Evolutionary conservation across 441 rosid genomes (phyloP), one percentile per base, ranked within the genome.

Genomic region (Pelargonium fulgidum): DNA sequence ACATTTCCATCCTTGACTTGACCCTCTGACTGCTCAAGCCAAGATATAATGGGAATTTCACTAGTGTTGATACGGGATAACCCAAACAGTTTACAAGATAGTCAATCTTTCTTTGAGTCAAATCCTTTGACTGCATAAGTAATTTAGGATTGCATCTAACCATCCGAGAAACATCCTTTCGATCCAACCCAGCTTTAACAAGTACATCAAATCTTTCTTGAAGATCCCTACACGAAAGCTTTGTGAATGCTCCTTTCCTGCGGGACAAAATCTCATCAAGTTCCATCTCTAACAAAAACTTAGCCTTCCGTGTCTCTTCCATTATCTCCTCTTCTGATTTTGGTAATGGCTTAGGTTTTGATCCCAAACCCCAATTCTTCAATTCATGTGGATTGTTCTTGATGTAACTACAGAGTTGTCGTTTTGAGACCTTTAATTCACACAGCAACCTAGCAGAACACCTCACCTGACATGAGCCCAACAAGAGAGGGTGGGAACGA

Each of bases 331-430:
- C 79, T 29, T 68, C 76, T 0, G 75, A 42, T 8, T 47, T 67
- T 5, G 90, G 83, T 29, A 87, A 36, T 0, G 62, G 85, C 70
- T 44, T 73, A n/a, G 85, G 64, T 81, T 20, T 84, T 42, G 75
- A 68, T 62, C 97, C 91, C 44, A 70, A 36, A 26, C 62, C 84
- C 88, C 87, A 85, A 71, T 83, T 89, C 76, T 82, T 80, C 81
- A 93, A 63, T 78, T 76, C 88, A 50, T 83, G 78, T 0, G 97
- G 97, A 44, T 86, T 83, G 20, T 91, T 83, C 79, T 73, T 83
- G 70, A 93, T 79, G 76, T 74, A 64, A 56, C 84, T 65, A 61
- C 93, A 67, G 63, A 93, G 85, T 14, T 86, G 79, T 69, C 20
- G 78, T 67, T 84, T 89, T 65, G 92, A 91, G 67, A 71, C 78